Base-by-base conservation (phyloP, 148 eudicot genomes). In the Camellia granthamiana region DNA sequence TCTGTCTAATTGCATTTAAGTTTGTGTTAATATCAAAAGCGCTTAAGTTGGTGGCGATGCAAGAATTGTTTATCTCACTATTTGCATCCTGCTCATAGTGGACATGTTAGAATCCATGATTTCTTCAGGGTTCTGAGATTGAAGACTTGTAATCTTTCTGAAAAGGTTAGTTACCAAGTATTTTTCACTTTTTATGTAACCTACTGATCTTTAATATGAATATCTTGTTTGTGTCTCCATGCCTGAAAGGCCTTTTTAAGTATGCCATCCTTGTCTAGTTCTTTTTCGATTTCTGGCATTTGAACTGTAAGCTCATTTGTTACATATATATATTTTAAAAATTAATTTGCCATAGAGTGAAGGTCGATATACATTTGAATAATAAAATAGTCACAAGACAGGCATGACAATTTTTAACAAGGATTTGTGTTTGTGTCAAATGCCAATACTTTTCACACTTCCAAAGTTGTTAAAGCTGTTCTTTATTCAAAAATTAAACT, bases 141-240 rank as follows among this genome's bases (percentile, higher is more conserved):
- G 83, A 93, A 90, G 79, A 88, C 85, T 78, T 90, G 92, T 75
- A 75, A 81, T 78, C 77, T 91, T 69, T 85, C 95, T 74, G 89
- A 88, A 74, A 90, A 89, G 95, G 97, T 93, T 69, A 77, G 85
- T 77, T 23, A 47, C 30, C 70, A 9, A 46, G 52, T 60, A 21
- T n/a, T 44, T n/a, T 69, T 63, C 38, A 0, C 19, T 46, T 69
- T 69, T 69, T 18, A 23, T 4, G 44, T 13, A 18, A 46, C 74
- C 19, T 47, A n/a, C 56, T 74, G n/a, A 55, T 74, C 21, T 30
- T 6, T 55, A 74, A 30, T 3, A 21, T 70, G 56, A 47, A 13
- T 59, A 16, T n/a, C 12, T 23, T 7, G 13, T 64, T 16, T 64
- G 10, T 21, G 42, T 64, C 68, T 64, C 23, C 23, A 70, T 47